These are phyloP conservation scores for Thelonectria rubi DNA, from an alignment of 2,329 filamentous ascomycete genomes.

Conservation along the genomic window DNA sequence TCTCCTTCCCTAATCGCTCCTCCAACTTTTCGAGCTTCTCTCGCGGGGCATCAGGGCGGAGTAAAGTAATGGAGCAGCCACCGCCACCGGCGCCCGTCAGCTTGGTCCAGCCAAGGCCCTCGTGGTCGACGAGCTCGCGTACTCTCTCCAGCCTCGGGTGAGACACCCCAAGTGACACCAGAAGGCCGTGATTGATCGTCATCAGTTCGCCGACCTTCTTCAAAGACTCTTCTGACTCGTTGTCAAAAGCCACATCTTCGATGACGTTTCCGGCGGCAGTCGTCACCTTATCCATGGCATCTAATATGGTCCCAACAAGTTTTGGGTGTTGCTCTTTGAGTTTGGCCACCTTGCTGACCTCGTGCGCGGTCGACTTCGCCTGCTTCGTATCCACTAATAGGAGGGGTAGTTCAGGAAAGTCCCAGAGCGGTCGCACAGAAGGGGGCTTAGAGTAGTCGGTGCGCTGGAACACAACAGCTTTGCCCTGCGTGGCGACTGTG, in stretches of 20 bases:
- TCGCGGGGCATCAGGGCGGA: slow-evolving; percentile 71
- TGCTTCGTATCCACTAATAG: slow-evolving; percentile 91
- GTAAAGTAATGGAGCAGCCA: slow-evolving; percentile 91
- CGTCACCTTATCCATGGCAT: slow-evolving; percentile 82
- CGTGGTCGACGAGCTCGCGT: slow-evolving; percentile 87
- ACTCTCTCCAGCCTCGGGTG: slow-evolving; percentile 93
- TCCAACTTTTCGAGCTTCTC: slow-evolving; percentile 71
- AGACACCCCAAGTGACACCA: slow-evolving; percentile 91
- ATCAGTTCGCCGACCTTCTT: slow-evolving; percentile 85
- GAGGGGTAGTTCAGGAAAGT: slow-evolving; percentile 91
- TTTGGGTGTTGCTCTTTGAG: slow-evolving; percentile 77
- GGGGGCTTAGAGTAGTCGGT: slow-evolving; percentile 81
- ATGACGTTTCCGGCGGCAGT: slow-evolving; percentile 64
- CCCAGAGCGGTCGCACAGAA: slow-evolving; percentile 77
- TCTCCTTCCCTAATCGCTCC: slow-evolving; percentile 70
- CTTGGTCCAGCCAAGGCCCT: slow-evolving; percentile 95
- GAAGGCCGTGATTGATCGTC: slow-evolving; percentile 90
- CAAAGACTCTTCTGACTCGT: slow-evolving; percentile 69
- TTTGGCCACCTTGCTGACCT: slow-evolving; percentile 85
- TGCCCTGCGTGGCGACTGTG: slow-evolving; percentile 91
- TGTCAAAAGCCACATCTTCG: slow-evolving; percentile 72
- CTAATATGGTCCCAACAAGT: slow-evolving; percentile 81
- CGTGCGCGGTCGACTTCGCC: slow-evolving; percentile 82
- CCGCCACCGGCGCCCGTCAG: slow-evolving; percentile 95
- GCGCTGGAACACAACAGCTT: slow-evolving; percentile 90